Evolutionary conservation across 2,329 filamentous ascomycete species (phyloP).

Genomic region (Clathrospora elynae): DNA sequence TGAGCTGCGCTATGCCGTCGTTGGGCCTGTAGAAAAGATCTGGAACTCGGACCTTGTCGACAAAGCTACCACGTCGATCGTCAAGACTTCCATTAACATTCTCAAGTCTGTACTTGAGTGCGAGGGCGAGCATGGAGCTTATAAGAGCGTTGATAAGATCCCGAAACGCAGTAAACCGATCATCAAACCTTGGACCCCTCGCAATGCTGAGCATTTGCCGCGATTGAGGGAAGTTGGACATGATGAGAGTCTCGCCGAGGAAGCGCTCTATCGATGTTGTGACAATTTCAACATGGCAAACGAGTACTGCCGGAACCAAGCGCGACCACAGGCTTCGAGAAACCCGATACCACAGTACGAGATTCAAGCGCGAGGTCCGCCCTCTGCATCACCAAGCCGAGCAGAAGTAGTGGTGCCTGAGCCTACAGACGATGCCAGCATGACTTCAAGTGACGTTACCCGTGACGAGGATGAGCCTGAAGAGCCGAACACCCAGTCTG

Average conservation of each 20-base stretch:
- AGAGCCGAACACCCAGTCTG: constrained; percentile 40
- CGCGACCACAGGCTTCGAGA: constrained; percentile 62
- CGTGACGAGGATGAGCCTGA: constrained; percentile 36
- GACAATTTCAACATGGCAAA: constrained; percentile 64
- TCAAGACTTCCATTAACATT: constrained; percentile 81
- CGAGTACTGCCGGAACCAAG: constrained; percentile 76
- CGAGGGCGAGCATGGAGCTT: constrained; percentile 73
- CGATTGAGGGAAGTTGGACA: constrained; percentile 55
- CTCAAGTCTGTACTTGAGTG: constrained; percentile 76
- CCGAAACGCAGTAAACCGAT: constrained; percentile 53
- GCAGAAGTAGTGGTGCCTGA: constrained; percentile 44
- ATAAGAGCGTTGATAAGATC: constrained; percentile 65
- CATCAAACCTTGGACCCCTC: constrained; percentile 59
- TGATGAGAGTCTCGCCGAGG: constrained; percentile 68
- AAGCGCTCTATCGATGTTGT: constrained; percentile 83
- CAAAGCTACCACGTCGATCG: constrained; percentile 74
- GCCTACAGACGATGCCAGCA: constrained; percentile 34
- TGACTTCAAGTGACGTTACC: constrained; percentile 32
- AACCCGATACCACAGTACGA: constrained; percentile 67
- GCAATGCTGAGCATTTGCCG: constrained; percentile 51
- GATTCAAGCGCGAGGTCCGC: constrained; percentile 35
- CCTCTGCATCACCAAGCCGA: constrained; percentile 39
- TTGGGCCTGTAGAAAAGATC: constrained; percentile 75
- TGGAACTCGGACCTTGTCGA: constrained; percentile 88
- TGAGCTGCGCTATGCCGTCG: constrained; percentile 78